Percentiles rank a stretch among this genome's conserved stretches.
Evolutionary conservation across 805 yeast species (phyloP).

Genomic region (Lipomyces yamanashiensis): DNA sequence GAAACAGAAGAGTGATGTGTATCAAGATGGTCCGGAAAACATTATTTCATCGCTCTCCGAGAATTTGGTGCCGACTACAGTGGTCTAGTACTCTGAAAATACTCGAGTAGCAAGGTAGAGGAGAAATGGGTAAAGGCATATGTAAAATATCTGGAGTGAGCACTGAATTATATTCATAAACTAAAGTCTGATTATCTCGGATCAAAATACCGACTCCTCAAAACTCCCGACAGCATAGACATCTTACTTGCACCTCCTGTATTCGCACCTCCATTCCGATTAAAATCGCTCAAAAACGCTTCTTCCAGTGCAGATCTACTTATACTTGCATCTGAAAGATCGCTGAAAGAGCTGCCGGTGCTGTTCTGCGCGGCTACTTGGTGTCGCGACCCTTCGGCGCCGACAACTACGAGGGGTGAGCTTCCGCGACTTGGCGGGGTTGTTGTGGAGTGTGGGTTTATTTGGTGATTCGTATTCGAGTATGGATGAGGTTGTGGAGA

Average conservation of each 20-base stretch:
- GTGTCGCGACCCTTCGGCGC: not conserved
- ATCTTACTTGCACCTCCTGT: constrained; percentile 24
- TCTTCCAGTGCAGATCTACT: constrained; percentile 46
- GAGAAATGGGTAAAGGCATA: too few species aligned
- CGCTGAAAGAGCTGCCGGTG: constrained; percentile 33
- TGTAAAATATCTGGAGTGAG: not conserved
- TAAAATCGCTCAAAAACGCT: constrained; percentile 41
- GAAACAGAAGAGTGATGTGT: not conserved
- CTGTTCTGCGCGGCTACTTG: constrained; percentile 14
- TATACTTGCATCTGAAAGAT: constrained; percentile 40
- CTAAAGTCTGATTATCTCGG: constrained; percentile 2
- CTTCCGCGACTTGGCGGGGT: constrained; percentile 11
- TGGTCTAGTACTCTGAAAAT: too few species aligned
- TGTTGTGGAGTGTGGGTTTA: not conserved
- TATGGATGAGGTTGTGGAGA: not conserved
- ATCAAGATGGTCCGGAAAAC: not conserved
- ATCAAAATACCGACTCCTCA: constrained; percentile 29
- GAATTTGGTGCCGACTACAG: too few species aligned
- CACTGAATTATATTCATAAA: not conserved
- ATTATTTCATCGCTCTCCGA: too few species aligned
- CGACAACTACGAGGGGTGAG: not conserved
- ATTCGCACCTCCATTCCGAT: not conserved
- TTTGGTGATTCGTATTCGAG: not conserved
- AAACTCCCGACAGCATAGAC: constrained; percentile 21
- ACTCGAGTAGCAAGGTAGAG: too few species aligned